Base-by-base conservation (phyloP, 2,329 filamentous ascomycete genomes). In the Taxawa tesnikishii region DNA sequence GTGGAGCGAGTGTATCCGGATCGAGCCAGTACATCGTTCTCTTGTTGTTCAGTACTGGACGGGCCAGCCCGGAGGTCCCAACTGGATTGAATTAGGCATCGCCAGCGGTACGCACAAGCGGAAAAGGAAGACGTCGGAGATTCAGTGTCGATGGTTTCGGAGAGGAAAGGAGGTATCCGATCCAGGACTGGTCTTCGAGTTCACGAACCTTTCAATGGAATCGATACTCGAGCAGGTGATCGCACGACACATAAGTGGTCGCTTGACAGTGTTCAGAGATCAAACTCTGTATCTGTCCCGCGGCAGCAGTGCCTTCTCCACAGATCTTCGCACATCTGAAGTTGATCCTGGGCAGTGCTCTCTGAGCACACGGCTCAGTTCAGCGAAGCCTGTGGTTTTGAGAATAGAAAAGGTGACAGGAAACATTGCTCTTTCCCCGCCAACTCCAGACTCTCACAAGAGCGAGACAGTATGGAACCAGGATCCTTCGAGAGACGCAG, bases 41-140 rank as follows among this genome's bases (percentile, higher is more conserved):
- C 62, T 98, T 36, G 75, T 85, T 7, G 71, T 98, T 19, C 87
- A 94, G 48, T 98, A 98, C 57, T 98, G 90, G 90, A 66, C 72
- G 11, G 69, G 72, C 31, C 73, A 76, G 45, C 67, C 69, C 35
- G 73, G 73, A 1, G 66, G 71, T 11, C 94, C 92, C 61, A 93
- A 77, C 52, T 98, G 90, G 88, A 66, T 98, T 29, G 78, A 96
- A 42, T 65, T 98, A 31, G 87, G 85, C 7, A 72, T 94, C 21
- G 69, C 75, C 37, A 85, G 77, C 48, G 78, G 78, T 18, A 62
- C 50, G 38, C 40, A 47, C 7, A 28, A 38, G 11, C 17, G 33
- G n/a, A 26, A 15, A 6, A 18, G 50, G 43, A 36, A 49, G 43
- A 31, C 54, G 48, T 40, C 37, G 2, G 48, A 47, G 11, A 41